Evolutionary conservation across 768 basidiomycete species (phyloP), one percentile per base, ranked within the genome.

Genomic region (Cystofilobasidium bisporidii): DNA sequence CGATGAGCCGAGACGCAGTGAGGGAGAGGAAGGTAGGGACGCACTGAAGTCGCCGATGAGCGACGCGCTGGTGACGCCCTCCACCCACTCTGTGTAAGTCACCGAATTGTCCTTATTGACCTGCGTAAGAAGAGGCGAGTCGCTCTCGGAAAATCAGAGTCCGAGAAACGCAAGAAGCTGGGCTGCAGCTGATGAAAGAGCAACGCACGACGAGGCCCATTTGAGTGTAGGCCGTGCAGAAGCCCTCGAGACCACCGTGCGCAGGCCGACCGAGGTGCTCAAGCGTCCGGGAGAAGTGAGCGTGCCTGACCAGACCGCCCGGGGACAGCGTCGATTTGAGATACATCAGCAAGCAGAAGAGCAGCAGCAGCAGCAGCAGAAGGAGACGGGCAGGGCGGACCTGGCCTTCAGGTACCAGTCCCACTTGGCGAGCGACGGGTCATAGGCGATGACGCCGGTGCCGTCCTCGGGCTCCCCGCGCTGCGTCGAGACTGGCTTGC

Each of bases 1-100:
- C n/a, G 26, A 32, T 58, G 38, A 56, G 43, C 33, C 14, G 9
- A 30, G n/a, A 38, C 24, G 24, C 38, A 64, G 10, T 4, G n/a
- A 61, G 38, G 32, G 24, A n/a, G 45, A 22, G 26, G 32, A 40
- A 1, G 47, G 32, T 15, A 26, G 17, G 30, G 45, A 55, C 63
- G 30, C 3, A 61, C 63, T 69, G 63, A 69, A 69, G 41, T 65
- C 63, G n/a, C 68, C 68, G 30, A 69, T 18, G 14, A 69, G 48
- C 1, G 58, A 33, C 15, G 63, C 68, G 24, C 36, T 48, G 14
- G 53, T 56, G 30, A 64, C 33, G 32, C 53, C 63, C 30, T 69
- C 68, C 5, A 60, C 56, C 57, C 63, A 64, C 38, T 68, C 67
- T 12, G 67, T 68, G 30, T 68, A 68, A 8, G 60, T 61, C n/a